Evolutionary conservation across 306 rosid genomes (phyloP).

Genomic region (Quercus mongolica): DNA sequence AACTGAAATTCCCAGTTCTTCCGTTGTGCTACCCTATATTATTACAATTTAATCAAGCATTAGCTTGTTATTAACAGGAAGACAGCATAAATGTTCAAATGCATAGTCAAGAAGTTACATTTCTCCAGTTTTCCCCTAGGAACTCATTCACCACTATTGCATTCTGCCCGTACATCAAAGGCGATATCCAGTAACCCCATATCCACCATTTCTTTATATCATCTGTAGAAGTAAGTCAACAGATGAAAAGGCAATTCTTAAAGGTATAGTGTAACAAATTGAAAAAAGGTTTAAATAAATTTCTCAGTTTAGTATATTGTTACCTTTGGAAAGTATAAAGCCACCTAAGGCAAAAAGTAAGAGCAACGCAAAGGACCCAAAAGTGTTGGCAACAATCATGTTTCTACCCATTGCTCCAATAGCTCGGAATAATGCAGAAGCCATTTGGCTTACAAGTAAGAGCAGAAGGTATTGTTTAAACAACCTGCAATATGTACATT

Average conservation of each 20-base stretch:
- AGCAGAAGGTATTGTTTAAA: constrained; percentile 36
- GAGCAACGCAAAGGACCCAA: constrained; percentile 24
- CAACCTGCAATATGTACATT: constrained; percentile 25
- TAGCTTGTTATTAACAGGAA: neutral
- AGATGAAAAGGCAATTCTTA: neutral
- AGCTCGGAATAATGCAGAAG: constrained; percentile 34
- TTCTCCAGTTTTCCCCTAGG: constrained; percentile 33
- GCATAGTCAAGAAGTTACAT: constrained; percentile 12
- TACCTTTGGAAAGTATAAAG: constrained; percentile 10
- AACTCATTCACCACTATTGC: constrained; percentile 38
- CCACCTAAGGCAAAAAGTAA: constrained; percentile 25
- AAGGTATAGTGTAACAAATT: neutral
- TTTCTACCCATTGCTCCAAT: constrained; percentile 18
- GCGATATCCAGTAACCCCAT: constrained; percentile 48
- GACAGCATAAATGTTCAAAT: neutral
- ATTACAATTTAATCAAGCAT: neutral
- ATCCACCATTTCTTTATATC: constrained; percentile 41
- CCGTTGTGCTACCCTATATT: constrained; percentile 16
- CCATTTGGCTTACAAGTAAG: constrained; percentile 31
- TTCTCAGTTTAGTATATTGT: neutral
- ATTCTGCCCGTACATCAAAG: constrained; percentile 38
- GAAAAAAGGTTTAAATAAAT: neutral
- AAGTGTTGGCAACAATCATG: constrained; percentile 25
- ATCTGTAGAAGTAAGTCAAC: neutral
- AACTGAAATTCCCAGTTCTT: constrained; percentile 28